These are phyloP conservation scores for Cryptococcus depauperatus DNA, from an alignment of 1,284 basidiomycete species.

Conservation along the genomic window DNA sequence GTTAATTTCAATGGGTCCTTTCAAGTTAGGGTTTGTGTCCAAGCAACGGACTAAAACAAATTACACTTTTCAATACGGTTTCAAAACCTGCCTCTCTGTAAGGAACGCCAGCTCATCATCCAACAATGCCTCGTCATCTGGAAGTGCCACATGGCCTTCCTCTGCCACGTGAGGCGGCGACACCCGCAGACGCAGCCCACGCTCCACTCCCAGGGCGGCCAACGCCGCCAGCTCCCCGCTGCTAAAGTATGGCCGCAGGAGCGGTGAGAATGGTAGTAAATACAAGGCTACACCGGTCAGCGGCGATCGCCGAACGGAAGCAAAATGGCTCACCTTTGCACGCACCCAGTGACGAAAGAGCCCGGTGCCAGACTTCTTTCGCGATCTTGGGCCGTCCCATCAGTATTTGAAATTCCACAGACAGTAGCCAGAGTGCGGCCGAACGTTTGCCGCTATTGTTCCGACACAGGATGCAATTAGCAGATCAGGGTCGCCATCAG, in stretches of 20 bases:
- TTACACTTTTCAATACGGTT: conserved; percentile 28
- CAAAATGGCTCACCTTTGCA: conserved; percentile 47
- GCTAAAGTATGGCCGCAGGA: conserved; percentile 59
- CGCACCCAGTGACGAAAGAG: conserved; percentile 55
- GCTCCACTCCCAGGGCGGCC: conserved; percentile 71
- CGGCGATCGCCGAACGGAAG: conserved; percentile 41
- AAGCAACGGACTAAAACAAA: not conserved
- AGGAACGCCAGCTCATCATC: conserved; percentile 38
- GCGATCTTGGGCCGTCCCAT: conserved; percentile 56
- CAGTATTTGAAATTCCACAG: conserved; percentile 72
- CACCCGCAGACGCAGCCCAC: conserved; percentile 62
- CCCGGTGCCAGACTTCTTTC: conserved; percentile 70
- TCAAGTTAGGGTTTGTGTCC: not conserved
- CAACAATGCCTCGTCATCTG: conserved; percentile 22
- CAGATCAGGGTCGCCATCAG: not conserved
- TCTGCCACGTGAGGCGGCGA: conserved; percentile 37
- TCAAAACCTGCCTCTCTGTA: conserved; percentile 28
- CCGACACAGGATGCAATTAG: not conserved
- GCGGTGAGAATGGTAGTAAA: conserved; percentile 67
- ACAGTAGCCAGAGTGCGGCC: conserved; percentile 61
- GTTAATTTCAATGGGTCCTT: no score
- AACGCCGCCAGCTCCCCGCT: conserved; percentile 59
- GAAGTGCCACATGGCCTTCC: conserved; percentile 38
- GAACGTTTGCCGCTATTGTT: conserved; percentile 22
- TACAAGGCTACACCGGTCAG: conserved; percentile 60